Conservation (phyloP, 2,329 filamentous ascomycete genomes). For the Seiridium cupressi region DNA sequence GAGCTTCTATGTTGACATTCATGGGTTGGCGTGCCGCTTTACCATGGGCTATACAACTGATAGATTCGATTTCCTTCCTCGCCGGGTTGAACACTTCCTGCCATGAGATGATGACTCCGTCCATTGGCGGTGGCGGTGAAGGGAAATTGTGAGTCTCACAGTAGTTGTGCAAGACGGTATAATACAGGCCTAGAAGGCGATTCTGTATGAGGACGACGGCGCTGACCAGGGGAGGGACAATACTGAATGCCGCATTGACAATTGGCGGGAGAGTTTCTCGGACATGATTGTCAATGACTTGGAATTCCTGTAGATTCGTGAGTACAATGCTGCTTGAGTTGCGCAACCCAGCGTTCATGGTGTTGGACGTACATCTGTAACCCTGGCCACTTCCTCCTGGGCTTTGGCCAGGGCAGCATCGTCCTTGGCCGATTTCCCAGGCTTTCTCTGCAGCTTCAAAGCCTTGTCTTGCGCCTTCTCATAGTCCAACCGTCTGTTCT, state of each 20-base stretch:
- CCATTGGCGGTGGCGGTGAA: slow-evolving; percentile 70
- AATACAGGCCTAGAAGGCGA: slow-evolving; percentile 72
- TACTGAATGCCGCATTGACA: slow-evolving; percentile 66
- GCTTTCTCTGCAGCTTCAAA: slow-evolving; percentile 68
- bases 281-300: slow-evolving; percentile 72
- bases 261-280: slow-evolving; percentile 69
- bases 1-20: slow-evolving; percentile 31
- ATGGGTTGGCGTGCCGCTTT: slow-evolving; percentile 59
- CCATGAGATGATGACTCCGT: slow-evolving; percentile 68
- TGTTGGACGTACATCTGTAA: slow-evolving; percentile 56
- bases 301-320: slow-evolving; percentile 58
- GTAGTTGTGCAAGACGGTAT: slow-evolving; percentile 73
- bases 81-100: slow-evolving; percentile 60
- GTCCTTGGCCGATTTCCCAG: slow-evolving; percentile 69
- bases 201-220: slow-evolving; percentile 76
- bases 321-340: not conserved
- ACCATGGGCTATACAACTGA: slow-evolving; percentile 63
- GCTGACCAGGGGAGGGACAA: slow-evolving; percentile 71
- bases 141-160: slow-evolving; percentile 68
- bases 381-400: slow-evolving; percentile 65
- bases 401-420: slow-evolving; percentile 69
- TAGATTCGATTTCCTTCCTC: slow-evolving; percentile 64
- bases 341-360: not conserved
- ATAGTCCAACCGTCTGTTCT: slow-evolving; percentile 79
- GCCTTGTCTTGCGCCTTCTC: slow-evolving; percentile 74